These are phyloP conservation scores for Hygrophila difformis DNA, from an alignment of 257 asterid genomes.

Conservation along the genomic window DNA sequence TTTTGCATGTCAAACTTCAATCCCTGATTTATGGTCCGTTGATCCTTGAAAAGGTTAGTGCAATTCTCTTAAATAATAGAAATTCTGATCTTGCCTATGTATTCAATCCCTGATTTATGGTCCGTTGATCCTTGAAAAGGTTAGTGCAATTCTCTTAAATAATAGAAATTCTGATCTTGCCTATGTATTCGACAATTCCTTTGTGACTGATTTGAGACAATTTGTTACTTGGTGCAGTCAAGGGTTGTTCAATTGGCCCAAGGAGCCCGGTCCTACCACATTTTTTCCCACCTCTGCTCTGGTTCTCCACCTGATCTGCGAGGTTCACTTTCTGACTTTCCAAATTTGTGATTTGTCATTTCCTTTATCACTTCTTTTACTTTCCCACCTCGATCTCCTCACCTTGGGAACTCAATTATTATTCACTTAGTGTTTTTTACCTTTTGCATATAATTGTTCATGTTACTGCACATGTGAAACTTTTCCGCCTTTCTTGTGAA, in stretches of 20 bases:
- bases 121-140: constrained; percentile 92
- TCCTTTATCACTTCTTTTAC: not conserved
- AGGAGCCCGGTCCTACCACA: constrained; percentile 85
- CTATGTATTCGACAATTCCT: constrained; percentile 18
- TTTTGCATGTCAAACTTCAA: constrained; percentile 27
- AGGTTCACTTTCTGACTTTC: constrained; percentile 38
- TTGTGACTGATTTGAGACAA: constrained; percentile 23
- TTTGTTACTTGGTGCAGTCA: constrained; percentile 51
- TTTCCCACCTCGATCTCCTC: not conserved
- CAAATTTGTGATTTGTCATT: constrained; percentile 1
- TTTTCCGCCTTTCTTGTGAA: not conserved
- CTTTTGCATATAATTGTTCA: constrained; percentile 8
- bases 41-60: constrained; percentile 85
- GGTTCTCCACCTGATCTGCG: constrained; percentile 75
- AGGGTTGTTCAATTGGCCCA: constrained; percentile 73
- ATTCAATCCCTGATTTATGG: constrained; percentile 23
- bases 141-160: constrained; percentile 23
- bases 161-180: constrained; percentile 8
- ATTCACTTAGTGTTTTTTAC: not conserved
- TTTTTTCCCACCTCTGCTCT: constrained; percentile 93
- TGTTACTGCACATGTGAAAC: not conserved
- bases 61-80: constrained; percentile 13
- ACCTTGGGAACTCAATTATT: constrained; percentile 8
- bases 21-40: constrained; percentile 36
- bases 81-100: constrained; percentile 19